phyloP scores from a whole-genome alignment of 371 early-diverging fungal species.

The Mortierella sp. region DNA sequence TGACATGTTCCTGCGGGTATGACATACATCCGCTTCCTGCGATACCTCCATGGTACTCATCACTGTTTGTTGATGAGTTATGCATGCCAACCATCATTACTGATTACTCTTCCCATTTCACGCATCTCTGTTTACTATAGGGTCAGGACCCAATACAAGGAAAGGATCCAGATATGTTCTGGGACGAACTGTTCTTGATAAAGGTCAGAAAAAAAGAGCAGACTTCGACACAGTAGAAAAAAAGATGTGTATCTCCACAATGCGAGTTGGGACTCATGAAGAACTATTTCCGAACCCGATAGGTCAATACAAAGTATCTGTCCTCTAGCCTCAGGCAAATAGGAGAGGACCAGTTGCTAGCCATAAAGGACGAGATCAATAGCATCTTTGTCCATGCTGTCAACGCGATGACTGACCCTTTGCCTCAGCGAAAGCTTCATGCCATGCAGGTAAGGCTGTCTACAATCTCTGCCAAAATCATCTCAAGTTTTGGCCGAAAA shows the following conservation, averaged over 20 bases:
- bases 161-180: slow-evolving; percentile 55
- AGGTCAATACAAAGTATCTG: slow-evolving; percentile 58
- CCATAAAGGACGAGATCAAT: slow-evolving; percentile 50
- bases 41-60: not conserved
- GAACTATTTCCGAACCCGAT: not conserved
- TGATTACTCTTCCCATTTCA: not conserved
- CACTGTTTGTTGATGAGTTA: not conserved
- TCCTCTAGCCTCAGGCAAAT: slow-evolving; percentile 48
- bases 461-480: not conserved
- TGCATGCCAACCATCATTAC: not conserved
- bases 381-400: slow-evolving; percentile 54
- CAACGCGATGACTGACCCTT: slow-evolving; percentile 41
- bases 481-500: no score
- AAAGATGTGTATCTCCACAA: no score
- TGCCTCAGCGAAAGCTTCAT: slow-evolving; percentile 43
- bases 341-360: slow-evolving; percentile 58
- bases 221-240: no score
- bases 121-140: slow-evolving; percentile 21
- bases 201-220: slow-evolving; percentile 25
- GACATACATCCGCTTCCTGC: not conserved
- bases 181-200: slow-evolving; percentile 62
- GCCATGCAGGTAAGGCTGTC: slow-evolving; percentile 42
- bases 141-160: slow-evolving; percentile 52
- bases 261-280: no score
- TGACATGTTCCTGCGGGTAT: slow-evolving; percentile 61